A percentile compares a stretch with the other conserved stretches of the same genome.
Conservation (phyloP, 495 filamentous ascomycete genomes). For the Astrocystis sublimbata region DNA sequence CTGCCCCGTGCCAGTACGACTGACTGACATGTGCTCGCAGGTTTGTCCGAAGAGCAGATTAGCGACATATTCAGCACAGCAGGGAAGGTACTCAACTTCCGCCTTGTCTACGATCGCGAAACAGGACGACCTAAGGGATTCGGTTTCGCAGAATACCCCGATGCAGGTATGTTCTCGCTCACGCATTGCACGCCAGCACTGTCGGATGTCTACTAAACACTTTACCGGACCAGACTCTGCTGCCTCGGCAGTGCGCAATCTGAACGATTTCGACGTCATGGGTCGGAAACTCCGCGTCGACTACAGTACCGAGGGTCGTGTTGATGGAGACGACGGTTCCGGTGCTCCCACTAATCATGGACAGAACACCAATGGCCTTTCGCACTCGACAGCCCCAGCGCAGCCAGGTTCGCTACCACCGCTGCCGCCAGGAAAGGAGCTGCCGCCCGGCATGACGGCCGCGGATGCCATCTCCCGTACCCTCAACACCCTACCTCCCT, state of each 20-base stretch:
- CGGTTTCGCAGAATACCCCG: slow-evolving; percentile 91
- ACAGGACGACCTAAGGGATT: slow-evolving; percentile 95
- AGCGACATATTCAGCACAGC: slow-evolving; percentile 84
- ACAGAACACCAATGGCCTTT: slow-evolving; percentile 34
- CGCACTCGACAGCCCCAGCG: slow-evolving; percentile 19
- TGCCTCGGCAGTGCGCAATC: slow-evolving; percentile 89
- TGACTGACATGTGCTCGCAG: slow-evolving; percentile 44
- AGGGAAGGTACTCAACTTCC: slow-evolving; percentile 88
- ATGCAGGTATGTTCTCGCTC: slow-evolving; percentile 52
- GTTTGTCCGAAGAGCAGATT: slow-evolving; percentile 92
- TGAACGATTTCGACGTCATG: slow-evolving; percentile 96
- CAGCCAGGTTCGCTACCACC: slow-evolving; percentile 60
- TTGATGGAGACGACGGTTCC: slow-evolving; percentile 59
- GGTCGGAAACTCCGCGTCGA: slow-evolving; percentile 91
- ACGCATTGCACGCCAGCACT: not conserved
- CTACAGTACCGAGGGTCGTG: slow-evolving; percentile 87
- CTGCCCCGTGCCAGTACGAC: not conserved
- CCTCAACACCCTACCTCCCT: slow-evolving; percentile 76
- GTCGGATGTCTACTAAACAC: slow-evolving; percentile 15
- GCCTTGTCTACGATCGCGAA: slow-evolving; percentile 92
- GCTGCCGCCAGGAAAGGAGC: slow-evolving; percentile 79
- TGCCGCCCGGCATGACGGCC: slow-evolving; percentile 76
- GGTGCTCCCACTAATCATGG: slow-evolving; percentile 51
- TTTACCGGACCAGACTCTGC: slow-evolving; percentile 67
- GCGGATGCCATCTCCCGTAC: slow-evolving; percentile 91